Base-by-base conservation (phyloP, 148 eudicot species). In the Suaeda aralocaspica region DNA sequence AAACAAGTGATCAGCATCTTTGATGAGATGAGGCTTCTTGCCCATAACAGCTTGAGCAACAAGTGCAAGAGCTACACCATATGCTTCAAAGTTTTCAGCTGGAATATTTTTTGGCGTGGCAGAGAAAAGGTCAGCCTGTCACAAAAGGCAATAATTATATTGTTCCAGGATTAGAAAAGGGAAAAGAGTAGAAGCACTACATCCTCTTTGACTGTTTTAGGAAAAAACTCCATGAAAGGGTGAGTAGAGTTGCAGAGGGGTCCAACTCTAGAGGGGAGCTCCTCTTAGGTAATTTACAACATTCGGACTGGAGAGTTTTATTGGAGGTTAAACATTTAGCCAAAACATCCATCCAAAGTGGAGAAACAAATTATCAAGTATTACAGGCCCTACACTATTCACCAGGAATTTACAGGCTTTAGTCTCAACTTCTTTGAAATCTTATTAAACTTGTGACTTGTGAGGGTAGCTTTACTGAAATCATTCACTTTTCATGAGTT, bases 11-110 rank as follows among this genome's bases (percentile, higher is more conserved):
- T 91, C 96, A 70, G 99, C 99, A 75, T 95, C 97, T 81, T 79
- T 81, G 70, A 95, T 89, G 69, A 82, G 92, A 79, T 89, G 90
- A 59, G 99, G 99, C 74, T 91, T 87, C 81, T 91, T 95, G 59
- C 89, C 81, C 64, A 80, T 61, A 74, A 95, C 83, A 46, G 99
- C 99, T 77, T 86, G 99, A 59, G 97, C 87, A 65, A 95, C 93
- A 77, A 91, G 90, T 31, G 99, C 99, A 61, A 95, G 87, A 42
- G 99, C 97, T 57, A 89, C 99, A 59, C 95, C 91, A 78, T 87
- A 91, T 59, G 91, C 97, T 82, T 94, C 99, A 78, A 91, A 91
- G 74, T 90, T 89, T 80, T 91, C 93, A 53, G 99, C 91, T 28
- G 97, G 99, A 64, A 94, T 94, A 72, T 87, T 85, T 80, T 82